These are phyloP conservation scores for Colletotrichum sublineola DNA, from an alignment of 2,329 filamentous ascomycete genomes.

Conservation along the genomic window DNA sequence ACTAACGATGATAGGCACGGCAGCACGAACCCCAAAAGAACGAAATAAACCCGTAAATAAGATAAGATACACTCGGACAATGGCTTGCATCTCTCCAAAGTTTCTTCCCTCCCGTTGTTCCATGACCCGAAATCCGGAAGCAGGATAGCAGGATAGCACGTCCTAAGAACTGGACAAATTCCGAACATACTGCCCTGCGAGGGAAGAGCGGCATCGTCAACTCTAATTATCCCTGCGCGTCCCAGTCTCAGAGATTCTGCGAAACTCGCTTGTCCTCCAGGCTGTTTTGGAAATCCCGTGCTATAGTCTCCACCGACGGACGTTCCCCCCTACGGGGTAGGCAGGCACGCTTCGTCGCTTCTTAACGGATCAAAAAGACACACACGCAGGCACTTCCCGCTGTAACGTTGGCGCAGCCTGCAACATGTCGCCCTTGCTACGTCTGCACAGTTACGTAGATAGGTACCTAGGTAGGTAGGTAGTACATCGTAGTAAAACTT, in stretches of 20 bases:
- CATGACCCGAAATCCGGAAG: not conserved
- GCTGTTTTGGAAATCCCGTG: slow-evolving; percentile 50
- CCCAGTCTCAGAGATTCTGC: slow-evolving; percentile 46
- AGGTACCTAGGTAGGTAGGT: not conserved
- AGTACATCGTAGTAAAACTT: no score
- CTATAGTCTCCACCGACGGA: slow-evolving; percentile 30
- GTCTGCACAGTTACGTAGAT: not conserved
- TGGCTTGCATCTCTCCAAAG: slow-evolving; percentile 5
- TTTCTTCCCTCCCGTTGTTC: not conserved
- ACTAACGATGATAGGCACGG: slow-evolving; percentile 8
- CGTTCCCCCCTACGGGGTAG: slow-evolving; percentile 16
- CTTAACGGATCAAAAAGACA: not conserved
- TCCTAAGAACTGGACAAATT: not conserved
- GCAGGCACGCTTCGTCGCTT: slow-evolving; percentile 13
- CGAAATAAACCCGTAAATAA: not conserved
- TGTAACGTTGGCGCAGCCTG: slow-evolving; percentile 29
- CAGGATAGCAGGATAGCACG: not conserved
- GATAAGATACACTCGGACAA: not conserved
- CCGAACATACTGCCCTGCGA: not conserved
- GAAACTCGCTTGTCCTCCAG: slow-evolving; percentile 58
- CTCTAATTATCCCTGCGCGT: slow-evolving; percentile 42
- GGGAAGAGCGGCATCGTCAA: slow-evolving; percentile 19
- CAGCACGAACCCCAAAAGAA: slow-evolving; percentile 27
- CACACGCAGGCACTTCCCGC: slow-evolving; percentile 9
- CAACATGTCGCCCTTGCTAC: slow-evolving; percentile 15